These are phyloP conservation scores for Wallacemonas sp. DNA, from an alignment of 208 protist species.

Conservation along the genomic window DNA sequence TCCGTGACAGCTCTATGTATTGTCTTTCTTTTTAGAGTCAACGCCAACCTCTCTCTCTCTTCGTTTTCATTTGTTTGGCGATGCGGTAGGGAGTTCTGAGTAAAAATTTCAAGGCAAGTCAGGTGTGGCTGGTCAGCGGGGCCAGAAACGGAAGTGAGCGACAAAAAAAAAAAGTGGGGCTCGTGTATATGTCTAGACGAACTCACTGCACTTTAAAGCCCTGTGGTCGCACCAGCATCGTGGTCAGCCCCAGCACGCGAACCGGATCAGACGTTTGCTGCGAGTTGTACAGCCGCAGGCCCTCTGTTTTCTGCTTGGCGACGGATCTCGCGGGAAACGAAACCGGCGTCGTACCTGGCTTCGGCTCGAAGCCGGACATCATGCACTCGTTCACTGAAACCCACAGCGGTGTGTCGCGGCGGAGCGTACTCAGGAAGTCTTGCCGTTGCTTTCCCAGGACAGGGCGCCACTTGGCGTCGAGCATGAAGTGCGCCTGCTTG, in stretches of 20 bases:
- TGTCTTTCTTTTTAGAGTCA: too few species aligned
- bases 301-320: slow-evolving; percentile 21
- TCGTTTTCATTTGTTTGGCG: too few species aligned
- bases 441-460: slow-evolving; percentile 85
- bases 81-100: too few species aligned
- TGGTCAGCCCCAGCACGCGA: slow-evolving; percentile 80
- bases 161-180: slow-evolving; percentile 17
- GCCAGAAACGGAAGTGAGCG: too few species aligned
- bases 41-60: too few species aligned
- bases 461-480: slow-evolving; percentile 87
- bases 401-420: slow-evolving; percentile 72
- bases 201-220: slow-evolving; percentile 52
- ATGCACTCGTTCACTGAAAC: slow-evolving; percentile 89
- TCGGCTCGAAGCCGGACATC: slow-evolving; percentile 85
- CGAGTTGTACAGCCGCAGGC: slow-evolving; percentile 81
- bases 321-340: slow-evolving; percentile 29
- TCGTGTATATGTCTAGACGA: too few species aligned
- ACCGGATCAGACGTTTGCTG: slow-evolving; percentile 88
- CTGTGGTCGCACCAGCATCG: slow-evolving; percentile 75
- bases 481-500: slow-evolving; percentile 83
- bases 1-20: too few species aligned
- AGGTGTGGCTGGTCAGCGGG: too few species aligned
- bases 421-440: slow-evolving; percentile 64
- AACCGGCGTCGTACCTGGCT: slow-evolving; percentile 27
- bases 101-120: too few species aligned